Evolutionary conservation across 345 rosid species (phyloP), one percentile per base, ranked within the genome.

Genomic region (Nasturtium officinale): DNA sequence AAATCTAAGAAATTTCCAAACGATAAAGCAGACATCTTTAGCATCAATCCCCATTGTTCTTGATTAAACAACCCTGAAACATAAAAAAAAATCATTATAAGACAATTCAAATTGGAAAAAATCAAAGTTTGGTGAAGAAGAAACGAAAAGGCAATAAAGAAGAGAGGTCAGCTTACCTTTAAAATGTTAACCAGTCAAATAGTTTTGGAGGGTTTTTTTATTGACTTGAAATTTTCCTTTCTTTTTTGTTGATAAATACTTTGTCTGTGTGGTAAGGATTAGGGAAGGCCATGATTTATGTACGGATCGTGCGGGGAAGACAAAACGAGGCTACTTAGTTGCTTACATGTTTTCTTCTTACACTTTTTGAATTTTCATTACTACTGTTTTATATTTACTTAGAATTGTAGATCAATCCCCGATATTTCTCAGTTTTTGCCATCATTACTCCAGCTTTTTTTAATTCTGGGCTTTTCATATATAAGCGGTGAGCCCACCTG

Each of bases 21-120:
- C n/a, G 59, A 83, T 72, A 66, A 69, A 60, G 48, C 71, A 73
- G 35, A 89, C 77, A 30, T 61, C 68, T 80, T 82, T 88, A 29
- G 79, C 81, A 66, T 85, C 84, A 32, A 86, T 26, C 29, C 78
- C 84, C 92, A 87, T 88, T 28, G 4, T 71, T 61, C 17, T n/a
- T 9, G 35, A 32, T 50, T 16, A 55, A 62, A 69, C 9, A 25
- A n/a, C 21, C 63, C 58, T 55, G 38, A 40, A 76, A 68, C 42
- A 15, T 26, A 18, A 20, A 55, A 55, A 26, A 18, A 20, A 55
- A 55, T 56, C 67, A 37, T 69, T 46, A 18, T 20, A 7, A 61
- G 25, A 45, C 38, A 2, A 12, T 11, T 11, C 5, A 6, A 28
- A 62, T 15, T 35, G 20, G 13, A 13, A 48, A 46, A 17, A 53